These are phyloP conservation scores for Pythium brassicae DNA, from an alignment of 352 stramenopile species.

Conservation along the genomic window DNA sequence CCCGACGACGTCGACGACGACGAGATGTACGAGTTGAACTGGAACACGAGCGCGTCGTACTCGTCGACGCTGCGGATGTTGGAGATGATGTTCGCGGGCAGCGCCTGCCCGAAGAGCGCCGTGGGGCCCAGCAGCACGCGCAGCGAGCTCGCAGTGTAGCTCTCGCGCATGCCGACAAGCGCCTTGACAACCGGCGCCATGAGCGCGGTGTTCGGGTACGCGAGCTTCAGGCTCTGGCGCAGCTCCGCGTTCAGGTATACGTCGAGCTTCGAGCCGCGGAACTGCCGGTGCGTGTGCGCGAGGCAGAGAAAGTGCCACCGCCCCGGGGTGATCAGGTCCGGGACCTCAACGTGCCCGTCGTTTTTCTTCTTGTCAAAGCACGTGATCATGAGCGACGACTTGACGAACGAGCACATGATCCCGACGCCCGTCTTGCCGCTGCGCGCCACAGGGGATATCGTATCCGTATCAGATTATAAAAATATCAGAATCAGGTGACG, in stretches of 20 bases:
- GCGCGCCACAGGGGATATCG: too few relatives aligned
- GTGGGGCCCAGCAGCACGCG: conserved; percentile 62
- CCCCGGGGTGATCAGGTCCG: conserved; percentile 57
- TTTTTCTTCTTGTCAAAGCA: conserved; percentile 86
- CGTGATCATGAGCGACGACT: conserved; percentile 72
- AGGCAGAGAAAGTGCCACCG: conserved; percentile 81
- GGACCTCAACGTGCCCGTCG: conserved; percentile 73
- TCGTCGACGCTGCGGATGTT: conserved; percentile 70
- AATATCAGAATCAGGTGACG: too few relatives aligned
- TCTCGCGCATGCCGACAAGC: conserved; percentile 75
- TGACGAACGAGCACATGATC: conserved; percentile 75
- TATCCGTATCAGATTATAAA: too few relatives aligned
- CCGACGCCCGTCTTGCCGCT: conserved; percentile 71
- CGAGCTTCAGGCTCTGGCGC: conserved; percentile 65
- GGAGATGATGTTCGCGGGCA: conserved; percentile 53
- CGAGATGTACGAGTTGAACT: conserved; percentile 77
- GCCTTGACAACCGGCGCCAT: conserved; percentile 77
- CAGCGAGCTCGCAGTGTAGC: conserved; percentile 50
- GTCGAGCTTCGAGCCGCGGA: conserved; percentile 79
- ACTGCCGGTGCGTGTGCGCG: conserved; percentile 80
- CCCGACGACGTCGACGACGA: conserved; percentile 57
- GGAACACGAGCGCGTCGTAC: conserved; percentile 69
- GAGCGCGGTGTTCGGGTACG: conserved; percentile 73
- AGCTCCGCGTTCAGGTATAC: conserved; percentile 76
- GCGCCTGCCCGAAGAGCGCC: conserved; percentile 51